phyloP scores from a whole-genome alignment of 805 yeast genomes.

The Wilhelminamyces savonicus region DNA sequence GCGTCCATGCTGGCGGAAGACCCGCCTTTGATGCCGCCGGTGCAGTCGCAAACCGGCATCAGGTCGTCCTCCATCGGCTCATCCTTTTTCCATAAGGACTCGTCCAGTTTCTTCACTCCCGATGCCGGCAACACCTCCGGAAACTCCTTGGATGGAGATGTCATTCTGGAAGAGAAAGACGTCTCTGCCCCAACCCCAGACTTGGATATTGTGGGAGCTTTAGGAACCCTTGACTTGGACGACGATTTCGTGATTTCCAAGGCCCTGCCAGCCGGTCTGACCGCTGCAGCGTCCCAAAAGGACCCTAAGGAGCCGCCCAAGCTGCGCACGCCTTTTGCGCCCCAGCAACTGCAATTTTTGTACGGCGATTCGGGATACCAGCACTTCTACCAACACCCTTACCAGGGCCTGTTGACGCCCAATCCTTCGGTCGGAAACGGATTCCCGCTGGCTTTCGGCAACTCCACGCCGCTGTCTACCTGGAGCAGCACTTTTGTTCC shows the following conservation, averaged over 20 bases:
- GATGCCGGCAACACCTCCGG: slow-evolving; percentile 3
- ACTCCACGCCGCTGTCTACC: slow-evolving; percentile 32
- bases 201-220: slow-evolving; percentile 43
- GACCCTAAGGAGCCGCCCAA: slow-evolving; percentile 1
- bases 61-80: slow-evolving; percentile 20
- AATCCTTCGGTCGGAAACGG: no score
- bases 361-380: slow-evolving; percentile 3
- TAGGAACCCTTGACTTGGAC: slow-evolving; percentile 40
- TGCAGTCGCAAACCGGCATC: slow-evolving; percentile 2
- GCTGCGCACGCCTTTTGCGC: slow-evolving; percentile 1
- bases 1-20: slow-evolving; percentile 12
- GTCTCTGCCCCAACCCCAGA: slow-evolving; percentile 7
- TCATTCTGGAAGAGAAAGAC: slow-evolving; percentile 1
- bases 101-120: slow-evolving; percentile 13
- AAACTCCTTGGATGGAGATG: slow-evolving; percentile 6
- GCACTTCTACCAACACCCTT: slow-evolving; percentile 12
- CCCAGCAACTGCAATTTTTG: slow-evolving; percentile 1
- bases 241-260: slow-evolving; percentile 21
- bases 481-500: slow-evolving; percentile 29
- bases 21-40: slow-evolving; percentile 1
- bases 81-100: slow-evolving; percentile 20
- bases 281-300: slow-evolving; percentile 1
- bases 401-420: slow-evolving; percentile 24
- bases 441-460: no score
- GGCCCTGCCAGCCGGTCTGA: background rate